Evolutionary conservation across 495 filamentous ascomycete species (phyloP).

Genomic region (Cryomyces minteri): DNA sequence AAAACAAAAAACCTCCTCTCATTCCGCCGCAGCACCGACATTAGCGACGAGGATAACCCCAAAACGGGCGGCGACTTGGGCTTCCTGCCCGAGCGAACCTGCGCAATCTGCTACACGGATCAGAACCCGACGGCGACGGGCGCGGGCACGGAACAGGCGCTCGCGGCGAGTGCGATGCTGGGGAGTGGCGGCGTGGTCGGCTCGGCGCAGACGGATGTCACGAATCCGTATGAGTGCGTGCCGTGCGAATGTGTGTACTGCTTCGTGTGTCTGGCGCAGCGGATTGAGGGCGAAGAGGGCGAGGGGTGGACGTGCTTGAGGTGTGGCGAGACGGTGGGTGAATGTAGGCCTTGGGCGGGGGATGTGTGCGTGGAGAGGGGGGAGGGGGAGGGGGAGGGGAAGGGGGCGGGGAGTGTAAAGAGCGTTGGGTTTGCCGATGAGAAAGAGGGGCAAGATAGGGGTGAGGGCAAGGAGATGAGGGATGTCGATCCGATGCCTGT

Average conservation of each 20-base stretch:
- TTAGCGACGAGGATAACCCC: slow-evolving; percentile 25
- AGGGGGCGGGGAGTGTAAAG: slow-evolving; percentile 8
- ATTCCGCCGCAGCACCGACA: slow-evolving; percentile 22
- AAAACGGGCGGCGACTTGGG: slow-evolving; percentile 53
- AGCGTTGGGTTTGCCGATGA: slow-evolving; percentile 18
- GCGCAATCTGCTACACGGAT: slow-evolving; percentile 93
- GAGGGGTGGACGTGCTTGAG: slow-evolving; percentile 92
- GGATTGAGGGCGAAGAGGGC: slow-evolving; percentile 80
- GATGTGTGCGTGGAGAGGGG: slow-evolving; percentile 33
- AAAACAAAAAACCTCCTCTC: slow-evolving; percentile 35
- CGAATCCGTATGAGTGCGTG: slow-evolving; percentile 85
- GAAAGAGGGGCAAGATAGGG: slow-evolving; percentile 3
- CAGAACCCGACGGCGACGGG: slow-evolving; percentile 48
- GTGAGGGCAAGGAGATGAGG: slow-evolving; percentile 8
- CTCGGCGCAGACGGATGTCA: slow-evolving; percentile 83
- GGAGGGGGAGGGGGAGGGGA: neutral
- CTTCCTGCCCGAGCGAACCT: slow-evolving; percentile 84
- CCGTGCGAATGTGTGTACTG: slow-evolving; percentile 91
- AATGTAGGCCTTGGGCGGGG: slow-evolving; percentile 84
- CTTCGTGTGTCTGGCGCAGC: slow-evolving; percentile 87
- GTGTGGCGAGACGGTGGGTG: slow-evolving; percentile 69
- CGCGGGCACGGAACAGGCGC: slow-evolving; percentile 39
- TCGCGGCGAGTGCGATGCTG: slow-evolving; percentile 33
- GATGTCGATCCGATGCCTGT: slow-evolving; percentile 18
- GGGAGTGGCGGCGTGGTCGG: slow-evolving; percentile 58